Percentiles rank a stretch among this genome's conserved stretches.
These are phyloP conservation scores for Talaromyces thailandensis DNA, from an alignment of 495 filamentous ascomycete species.

Conservation along the genomic window DNA sequence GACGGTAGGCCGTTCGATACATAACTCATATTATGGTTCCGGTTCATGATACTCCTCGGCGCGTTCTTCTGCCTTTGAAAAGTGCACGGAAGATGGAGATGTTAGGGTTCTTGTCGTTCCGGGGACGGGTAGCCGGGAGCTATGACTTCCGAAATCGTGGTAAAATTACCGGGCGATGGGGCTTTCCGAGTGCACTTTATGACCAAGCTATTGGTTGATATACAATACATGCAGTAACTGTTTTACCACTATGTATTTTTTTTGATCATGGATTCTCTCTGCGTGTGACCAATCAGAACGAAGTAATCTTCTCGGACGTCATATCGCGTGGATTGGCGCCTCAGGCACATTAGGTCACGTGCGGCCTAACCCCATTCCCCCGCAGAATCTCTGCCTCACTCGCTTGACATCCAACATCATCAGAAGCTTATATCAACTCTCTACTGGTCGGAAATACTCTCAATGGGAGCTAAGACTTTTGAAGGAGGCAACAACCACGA, in stretches of 20 bases:
- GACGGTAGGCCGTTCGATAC: neutral
- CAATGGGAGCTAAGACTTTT: conserved; percentile 22
- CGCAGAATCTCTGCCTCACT: neutral
- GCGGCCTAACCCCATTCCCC: neutral
- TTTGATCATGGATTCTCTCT: neutral
- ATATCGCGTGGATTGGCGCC: no score
- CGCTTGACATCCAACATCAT: neutral
- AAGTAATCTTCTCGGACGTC: neutral
- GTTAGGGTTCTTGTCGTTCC: neutral
- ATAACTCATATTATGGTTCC: neutral
- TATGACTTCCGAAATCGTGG: neutral
- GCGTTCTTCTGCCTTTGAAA: neutral
- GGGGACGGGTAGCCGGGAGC: neutral
- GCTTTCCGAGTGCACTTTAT: neutral
- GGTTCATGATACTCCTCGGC: neutral
- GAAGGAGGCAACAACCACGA: conserved; percentile 17
- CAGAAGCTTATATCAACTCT: neutral
- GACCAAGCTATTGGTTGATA: neutral
- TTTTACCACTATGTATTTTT: neutral
- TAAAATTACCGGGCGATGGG: neutral
- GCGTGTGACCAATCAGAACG: neutral
- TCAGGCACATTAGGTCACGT: neutral
- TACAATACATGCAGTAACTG: neutral
- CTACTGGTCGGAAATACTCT: conserved; percentile 1
- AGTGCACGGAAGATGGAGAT: neutral